Evolutionary conservation across 2,329 filamentous ascomycete species (phyloP).

Genomic region (Tetracladium maxilliforme): DNA sequence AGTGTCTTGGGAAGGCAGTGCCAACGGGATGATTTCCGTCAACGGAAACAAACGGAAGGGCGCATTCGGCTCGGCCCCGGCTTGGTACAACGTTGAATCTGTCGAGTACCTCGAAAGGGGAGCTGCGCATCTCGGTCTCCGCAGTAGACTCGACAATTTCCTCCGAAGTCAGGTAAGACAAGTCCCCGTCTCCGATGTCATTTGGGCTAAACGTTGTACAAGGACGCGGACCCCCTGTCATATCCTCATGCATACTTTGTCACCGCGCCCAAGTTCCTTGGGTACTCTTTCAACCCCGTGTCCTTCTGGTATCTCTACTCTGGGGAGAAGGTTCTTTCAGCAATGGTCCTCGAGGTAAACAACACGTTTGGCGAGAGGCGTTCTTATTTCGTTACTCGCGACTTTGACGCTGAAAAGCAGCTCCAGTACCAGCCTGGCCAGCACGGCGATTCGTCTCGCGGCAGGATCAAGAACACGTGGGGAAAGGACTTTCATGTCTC

Average conservation of each 20-base stretch:
- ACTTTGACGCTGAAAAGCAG: constrained; percentile 7
- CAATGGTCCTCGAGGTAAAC: constrained; percentile 60
- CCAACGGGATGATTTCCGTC: constrained; percentile 40
- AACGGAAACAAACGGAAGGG: constrained; percentile 13
- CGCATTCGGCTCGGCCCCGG: too few relatives aligned
- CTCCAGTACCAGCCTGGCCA: constrained; percentile 5
- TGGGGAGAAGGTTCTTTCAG: constrained; percentile 34
- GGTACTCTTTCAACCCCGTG: constrained; percentile 61
- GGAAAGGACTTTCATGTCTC: constrained; percentile 65
- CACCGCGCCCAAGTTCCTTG: constrained; percentile 53
- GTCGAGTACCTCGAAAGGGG: constrained; percentile 47
- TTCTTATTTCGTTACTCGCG: constrained; percentile 44
- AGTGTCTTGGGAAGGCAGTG: constrained; percentile 41
- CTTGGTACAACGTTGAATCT: constrained; percentile 45
- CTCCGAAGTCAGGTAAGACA: constrained; percentile 37
- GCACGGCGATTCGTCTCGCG: constrained; percentile 1
- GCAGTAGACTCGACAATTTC: constrained; percentile 46
- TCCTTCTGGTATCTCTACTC: constrained; percentile 73
- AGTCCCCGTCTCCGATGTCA: too few relatives aligned
- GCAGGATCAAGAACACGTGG: constrained; percentile 35
- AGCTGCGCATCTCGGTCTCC: constrained; percentile 32
- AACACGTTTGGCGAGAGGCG: constrained; percentile 63
- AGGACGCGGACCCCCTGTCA: constrained; percentile 20
- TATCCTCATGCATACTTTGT: constrained; percentile 59
- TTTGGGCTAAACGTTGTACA: background rate